These are phyloP conservation scores for Heterobasidion annosum DNA, from an alignment of 1,284 basidiomycete genomes.

Conservation along the genomic window DNA sequence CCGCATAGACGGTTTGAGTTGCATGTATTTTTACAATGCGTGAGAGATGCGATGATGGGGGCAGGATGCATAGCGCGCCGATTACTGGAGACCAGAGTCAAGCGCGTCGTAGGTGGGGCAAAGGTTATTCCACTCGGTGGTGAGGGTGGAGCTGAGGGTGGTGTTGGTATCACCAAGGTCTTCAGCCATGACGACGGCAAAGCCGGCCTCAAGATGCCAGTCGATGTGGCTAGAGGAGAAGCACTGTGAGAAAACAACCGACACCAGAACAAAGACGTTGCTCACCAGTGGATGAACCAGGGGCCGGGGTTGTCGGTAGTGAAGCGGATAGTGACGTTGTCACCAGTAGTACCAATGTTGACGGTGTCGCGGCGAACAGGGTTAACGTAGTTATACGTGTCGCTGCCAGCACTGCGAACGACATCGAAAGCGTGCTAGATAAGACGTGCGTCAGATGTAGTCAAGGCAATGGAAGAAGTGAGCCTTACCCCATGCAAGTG, in stretches of 20 bases:
- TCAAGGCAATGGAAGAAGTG: neutral
- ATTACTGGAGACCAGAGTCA: neutral
- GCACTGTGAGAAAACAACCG: neutral
- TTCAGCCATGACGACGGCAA: slow-evolving; percentile 4
- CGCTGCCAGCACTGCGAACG: slow-evolving; percentile 16
- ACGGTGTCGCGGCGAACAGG: slow-evolving; percentile 22
- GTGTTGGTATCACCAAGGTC: neutral
- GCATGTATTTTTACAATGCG: no score
- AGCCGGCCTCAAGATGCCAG: slow-evolving; percentile 2
- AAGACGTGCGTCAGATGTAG: neutral
- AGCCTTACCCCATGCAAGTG: slow-evolving; percentile 27
- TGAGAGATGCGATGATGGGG: no score
- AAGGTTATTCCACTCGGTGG: neutral
- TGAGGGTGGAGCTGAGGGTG: neutral
- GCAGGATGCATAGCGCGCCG: no score
- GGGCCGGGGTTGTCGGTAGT: slow-evolving; percentile 37
- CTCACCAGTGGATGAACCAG: slow-evolving; percentile 19
- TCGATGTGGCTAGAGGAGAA: slow-evolving; percentile 2
- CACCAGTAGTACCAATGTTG: slow-evolving; percentile 13
- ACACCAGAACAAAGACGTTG: no score
- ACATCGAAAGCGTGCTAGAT: slow-evolving; percentile 19
- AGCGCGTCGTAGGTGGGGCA: neutral
- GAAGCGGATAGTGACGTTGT: slow-evolving; percentile 21
- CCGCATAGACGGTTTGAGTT: no score
- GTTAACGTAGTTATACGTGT: slow-evolving; percentile 27